Percentiles rank a stretch among this genome's conserved stretches.
phyloP scores from a whole-genome alignment of 441 rosid genomes.

The Eruca vesicaria region DNA sequence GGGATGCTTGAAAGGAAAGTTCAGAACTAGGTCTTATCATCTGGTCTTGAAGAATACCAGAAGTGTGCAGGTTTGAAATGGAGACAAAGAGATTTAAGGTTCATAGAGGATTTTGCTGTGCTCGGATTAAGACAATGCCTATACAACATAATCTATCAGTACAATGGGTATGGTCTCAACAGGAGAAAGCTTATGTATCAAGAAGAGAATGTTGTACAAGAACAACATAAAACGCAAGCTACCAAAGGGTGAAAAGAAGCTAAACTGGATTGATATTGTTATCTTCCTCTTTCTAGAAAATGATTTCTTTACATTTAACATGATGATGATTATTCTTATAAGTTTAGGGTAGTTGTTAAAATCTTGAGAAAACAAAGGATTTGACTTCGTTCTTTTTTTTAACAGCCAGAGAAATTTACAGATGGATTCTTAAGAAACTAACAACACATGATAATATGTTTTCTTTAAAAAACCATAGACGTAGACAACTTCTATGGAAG shows the following conservation, averaged over 20 bases:
- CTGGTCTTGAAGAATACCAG: constrained; percentile 75
- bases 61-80: constrained; percentile 69
- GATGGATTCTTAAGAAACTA: background rate
- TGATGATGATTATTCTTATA: constrained; percentile 23
- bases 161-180: constrained; percentile 4
- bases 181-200: too few species aligned
- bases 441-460: too few species aligned
- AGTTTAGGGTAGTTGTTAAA: background rate
- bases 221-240: constrained; percentile 48
- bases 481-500: too few species aligned
- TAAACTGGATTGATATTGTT: background rate
- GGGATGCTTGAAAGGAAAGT: constrained; percentile 90
- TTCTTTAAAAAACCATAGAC: too few species aligned
- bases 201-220: constrained; percentile 26
- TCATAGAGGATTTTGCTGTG: constrained; percentile 62
- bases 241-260: constrained; percentile 36
- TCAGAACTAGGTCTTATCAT: constrained; percentile 80
- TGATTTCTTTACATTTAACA: constrained; percentile 2
- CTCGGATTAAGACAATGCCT: constrained; percentile 56
- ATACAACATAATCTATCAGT: constrained; percentile 68
- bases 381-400: too few species aligned
- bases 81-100: constrained; percentile 56
- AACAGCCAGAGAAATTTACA: too few species aligned
- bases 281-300: background rate
- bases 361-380: background rate